phyloP scores from a whole-genome alignment of 352 stramenopile genomes.

The Thraustotheca clavata region DNA sequence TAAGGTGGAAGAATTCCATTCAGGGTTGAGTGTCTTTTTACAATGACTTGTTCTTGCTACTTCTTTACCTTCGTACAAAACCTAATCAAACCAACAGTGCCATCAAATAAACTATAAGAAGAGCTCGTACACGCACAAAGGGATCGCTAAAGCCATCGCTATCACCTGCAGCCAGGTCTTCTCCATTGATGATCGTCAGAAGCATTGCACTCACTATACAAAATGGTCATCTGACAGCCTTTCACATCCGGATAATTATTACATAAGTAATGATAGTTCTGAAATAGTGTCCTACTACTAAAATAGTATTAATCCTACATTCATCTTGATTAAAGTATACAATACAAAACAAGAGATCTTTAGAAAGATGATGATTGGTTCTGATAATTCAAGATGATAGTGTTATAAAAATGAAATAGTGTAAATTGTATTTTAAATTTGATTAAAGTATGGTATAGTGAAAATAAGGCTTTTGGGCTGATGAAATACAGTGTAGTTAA shows the following conservation, averaged over 20 bases:
- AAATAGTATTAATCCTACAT: background rate
- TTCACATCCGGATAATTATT: background rate
- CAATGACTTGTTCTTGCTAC: conserved; percentile 46
- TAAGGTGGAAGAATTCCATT: conserved; percentile 56
- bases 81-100: conserved; percentile 16
- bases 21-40: conserved; percentile 38
- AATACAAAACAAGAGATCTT: no score
- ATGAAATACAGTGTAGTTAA: no score
- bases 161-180: conserved; percentile 57
- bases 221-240: background rate
- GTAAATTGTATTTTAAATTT: no score
- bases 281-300: background rate
- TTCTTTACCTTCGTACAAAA: conserved; percentile 69
- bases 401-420: no score
- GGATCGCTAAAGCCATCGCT: conserved; percentile 58
- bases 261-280: conserved; percentile 4
- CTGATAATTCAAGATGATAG: no score
- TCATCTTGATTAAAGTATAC: no score
- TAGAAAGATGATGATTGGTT: no score
- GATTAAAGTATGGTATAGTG: no score
- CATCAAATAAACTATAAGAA: background rate
- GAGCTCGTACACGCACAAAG: conserved; percentile 34
- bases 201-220: conserved; percentile 29
- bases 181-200: conserved; percentile 66
- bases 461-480: no score